A percentile compares a stretch with the other conserved stretches of the same genome.
Evolutionary conservation across 352 stramenopile species (phyloP).

Genomic region (Chrysophaeum taylorii): DNA sequence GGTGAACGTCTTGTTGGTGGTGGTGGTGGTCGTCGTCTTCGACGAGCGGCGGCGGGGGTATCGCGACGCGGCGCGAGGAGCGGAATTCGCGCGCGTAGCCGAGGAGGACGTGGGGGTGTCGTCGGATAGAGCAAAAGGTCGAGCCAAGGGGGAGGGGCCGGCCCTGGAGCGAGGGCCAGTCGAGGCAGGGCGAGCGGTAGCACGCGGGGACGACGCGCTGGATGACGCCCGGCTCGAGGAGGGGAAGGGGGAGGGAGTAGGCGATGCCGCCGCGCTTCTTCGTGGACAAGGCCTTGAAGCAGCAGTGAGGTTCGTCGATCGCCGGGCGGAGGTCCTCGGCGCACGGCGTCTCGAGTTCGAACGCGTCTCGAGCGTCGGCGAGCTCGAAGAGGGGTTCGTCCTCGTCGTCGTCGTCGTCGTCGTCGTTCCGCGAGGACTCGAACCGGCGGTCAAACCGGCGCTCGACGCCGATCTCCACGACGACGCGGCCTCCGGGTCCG

Average conservation of each 20-base stretch:
- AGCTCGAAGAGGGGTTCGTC: neutral
- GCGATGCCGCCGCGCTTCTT: too few species aligned
- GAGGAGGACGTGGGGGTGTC: neutral
- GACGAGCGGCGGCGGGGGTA: too few species aligned
- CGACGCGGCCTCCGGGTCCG: neutral
- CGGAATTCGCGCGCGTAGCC: neutral
- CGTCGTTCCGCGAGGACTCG: neutral
- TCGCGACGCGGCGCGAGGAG: too few species aligned
- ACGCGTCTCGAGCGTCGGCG: neutral
- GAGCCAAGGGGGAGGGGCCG: neutral
- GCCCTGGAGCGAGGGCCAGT: neutral
- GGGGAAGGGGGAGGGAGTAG: neutral
- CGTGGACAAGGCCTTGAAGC: too few species aligned
- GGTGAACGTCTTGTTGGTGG: too few species aligned
- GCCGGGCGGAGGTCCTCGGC: neutral
- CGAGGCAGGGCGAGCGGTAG: neutral
- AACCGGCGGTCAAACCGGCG: neutral
- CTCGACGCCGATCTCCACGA: neutral
- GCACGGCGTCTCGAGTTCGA: neutral
- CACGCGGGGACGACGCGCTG: neutral
- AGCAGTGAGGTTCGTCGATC: neutral
- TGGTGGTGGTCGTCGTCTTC: too few species aligned
- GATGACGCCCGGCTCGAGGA: slow-evolving; percentile 1
- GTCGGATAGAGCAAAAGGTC: neutral
- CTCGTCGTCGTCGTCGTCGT: too few species aligned